These are phyloP conservation scores for Lipomyces orientalis DNA, from an alignment of 805 yeast genomes.

Conservation along the genomic window DNA sequence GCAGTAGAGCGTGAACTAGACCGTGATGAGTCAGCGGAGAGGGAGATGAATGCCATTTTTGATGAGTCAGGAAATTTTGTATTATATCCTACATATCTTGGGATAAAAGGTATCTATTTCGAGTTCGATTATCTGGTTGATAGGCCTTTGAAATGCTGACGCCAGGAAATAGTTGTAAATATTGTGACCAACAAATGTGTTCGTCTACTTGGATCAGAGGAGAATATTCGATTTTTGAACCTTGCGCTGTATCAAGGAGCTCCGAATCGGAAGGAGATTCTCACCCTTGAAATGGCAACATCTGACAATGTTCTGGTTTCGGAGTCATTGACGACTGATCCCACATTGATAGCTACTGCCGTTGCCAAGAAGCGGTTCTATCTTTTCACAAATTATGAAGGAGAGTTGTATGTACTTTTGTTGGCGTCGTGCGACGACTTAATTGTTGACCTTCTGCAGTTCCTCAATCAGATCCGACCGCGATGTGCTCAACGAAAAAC, in stretches of 20 bases:
- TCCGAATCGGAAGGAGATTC: conserved; percentile 37
- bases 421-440: background rate
- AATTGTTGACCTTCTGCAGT: background rate
- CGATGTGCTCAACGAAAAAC: conserved; percentile 43
- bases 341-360: conserved; percentile 44
- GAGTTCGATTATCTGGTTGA: background rate
- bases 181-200: conserved; percentile 40
- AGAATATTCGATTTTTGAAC: conserved; percentile 42
- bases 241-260: conserved; percentile 46
- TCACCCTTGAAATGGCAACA: conserved; percentile 46
- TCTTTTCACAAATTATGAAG: conserved; percentile 41
- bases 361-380: conserved; percentile 40
- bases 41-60: conserved; percentile 39
- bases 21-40: conserved; percentile 5
- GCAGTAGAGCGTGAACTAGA: conserved; percentile 41
- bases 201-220: conserved; percentile 44
- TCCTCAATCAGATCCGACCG: conserved; percentile 35
- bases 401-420: conserved; percentile 31
- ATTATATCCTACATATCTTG: conserved; percentile 42
- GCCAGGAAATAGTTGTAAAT: conserved; percentile 36
- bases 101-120: conserved; percentile 41
- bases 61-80: conserved; percentile 45
- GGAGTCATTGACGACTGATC: conserved; percentile 42
- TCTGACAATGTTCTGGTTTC: conserved; percentile 44
- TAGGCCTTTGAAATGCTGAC: background rate